phyloP scores from a whole-genome alignment of 1,139 yeast species.

The Spathaspora sp. region DNA sequence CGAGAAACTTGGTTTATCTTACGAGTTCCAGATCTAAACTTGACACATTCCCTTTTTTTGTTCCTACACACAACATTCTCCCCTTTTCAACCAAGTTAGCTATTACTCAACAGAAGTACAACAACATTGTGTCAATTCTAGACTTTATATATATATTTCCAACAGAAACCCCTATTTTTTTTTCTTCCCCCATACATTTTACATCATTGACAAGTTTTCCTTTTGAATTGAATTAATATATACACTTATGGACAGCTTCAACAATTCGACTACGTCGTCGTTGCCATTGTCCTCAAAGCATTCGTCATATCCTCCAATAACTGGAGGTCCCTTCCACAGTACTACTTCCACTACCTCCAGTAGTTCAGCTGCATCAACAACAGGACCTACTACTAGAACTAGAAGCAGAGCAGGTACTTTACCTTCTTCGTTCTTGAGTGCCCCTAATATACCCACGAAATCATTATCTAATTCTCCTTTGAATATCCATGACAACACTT shows the following conservation, averaged over 20 bases:
- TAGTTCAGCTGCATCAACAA: slow-evolving; percentile 7
- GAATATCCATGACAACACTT: slow-evolving; percentile 15
- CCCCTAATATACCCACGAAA: slow-evolving; percentile 4
- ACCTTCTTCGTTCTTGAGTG: slow-evolving; percentile 41
- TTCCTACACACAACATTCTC: too few species aligned
- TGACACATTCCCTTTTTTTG: too few species aligned
- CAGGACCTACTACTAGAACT: slow-evolving; percentile 15
- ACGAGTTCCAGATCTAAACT: too few species aligned
- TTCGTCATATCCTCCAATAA: not conserved
- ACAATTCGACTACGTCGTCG: slow-evolving; percentile 26
- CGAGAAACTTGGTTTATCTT: too few species aligned
- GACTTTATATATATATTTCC: too few species aligned
- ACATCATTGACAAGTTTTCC: not conserved
- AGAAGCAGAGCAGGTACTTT: slow-evolving; percentile 60
- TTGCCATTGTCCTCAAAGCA: slow-evolving; percentile 1
- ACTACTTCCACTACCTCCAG: slow-evolving; percentile 25
- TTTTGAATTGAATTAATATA: not conserved
- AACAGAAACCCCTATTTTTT: too few species aligned
- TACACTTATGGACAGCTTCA: not conserved
- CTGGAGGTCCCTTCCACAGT: slow-evolving; percentile 17
- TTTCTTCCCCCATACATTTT: not conserved
- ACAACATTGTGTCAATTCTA: too few species aligned
- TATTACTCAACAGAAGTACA: too few species aligned
- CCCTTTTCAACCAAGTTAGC: too few species aligned
- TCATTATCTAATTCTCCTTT: slow-evolving; percentile 10